Base-by-base conservation (phyloP, 2,329 filamentous ascomycete species). In the Pseudogymnoascus sp. region DNA sequence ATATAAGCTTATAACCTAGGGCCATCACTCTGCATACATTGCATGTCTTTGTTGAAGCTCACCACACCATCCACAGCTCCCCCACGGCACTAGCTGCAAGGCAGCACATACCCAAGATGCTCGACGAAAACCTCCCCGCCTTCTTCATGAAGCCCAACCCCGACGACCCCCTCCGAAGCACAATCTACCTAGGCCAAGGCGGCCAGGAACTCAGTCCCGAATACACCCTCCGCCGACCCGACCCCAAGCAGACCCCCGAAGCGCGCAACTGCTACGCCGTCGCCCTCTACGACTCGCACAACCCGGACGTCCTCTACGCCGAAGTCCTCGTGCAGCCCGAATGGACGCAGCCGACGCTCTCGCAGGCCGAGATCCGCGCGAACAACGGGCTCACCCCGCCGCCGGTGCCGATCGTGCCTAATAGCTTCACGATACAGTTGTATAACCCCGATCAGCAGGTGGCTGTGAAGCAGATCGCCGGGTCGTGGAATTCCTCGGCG, bases 391-490 rank as follows among this genome's bases (percentile, higher is more conserved):
- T 85, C 0, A 78, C 83, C 2, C 87, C 83, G 21, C 84, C 83
- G 14, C 87, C 89, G 0, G 83, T 89, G 65, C 89, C 93, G 8
- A 81, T 90, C 36, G 83, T 91, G 28, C 93, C 93, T 0, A 87
- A 88, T 63, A 81, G 85, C 62, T 96, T 97, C 74, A 82, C 83
- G n/a, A 82, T 97, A 40, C 89, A 93, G 70, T 86, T 99, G 2
- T 97, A 97, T 80, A 95, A 96, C 73, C 95, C 95, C 0, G 93
- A 97, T 73, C 91, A 95, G 75, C 83, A 89, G 69, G 80, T 97
- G 18, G 70, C 80, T 0, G 83, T 97, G 37, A 86, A 83, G 69
- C 84, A 87, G 70, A 85, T 89, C 69, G 82, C 87, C 42, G 88
- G 89, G 36, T 87, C 88, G 65, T 96, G 92, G 89, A 92, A 89